Percentiles rank a stretch among this genome's conserved stretches.
phyloP scores from a whole-genome alignment of 257 asterid genomes.

The Catharanthus roseus region DNA sequence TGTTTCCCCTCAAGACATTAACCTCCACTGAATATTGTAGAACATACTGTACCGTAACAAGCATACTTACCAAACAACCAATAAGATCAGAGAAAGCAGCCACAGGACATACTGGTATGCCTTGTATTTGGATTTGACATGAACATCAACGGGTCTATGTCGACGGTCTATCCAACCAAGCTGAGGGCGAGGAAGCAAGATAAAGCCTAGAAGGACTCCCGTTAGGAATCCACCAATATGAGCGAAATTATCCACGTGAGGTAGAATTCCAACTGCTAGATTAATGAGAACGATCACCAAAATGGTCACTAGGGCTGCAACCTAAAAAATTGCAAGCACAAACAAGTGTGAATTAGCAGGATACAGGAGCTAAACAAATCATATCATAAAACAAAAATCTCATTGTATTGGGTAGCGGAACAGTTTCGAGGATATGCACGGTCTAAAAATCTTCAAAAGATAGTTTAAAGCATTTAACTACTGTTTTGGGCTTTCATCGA shows the following conservation, averaged over 20 bases:
- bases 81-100: constrained; percentile 46
- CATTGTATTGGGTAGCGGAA: not conserved
- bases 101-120: constrained; percentile 59
- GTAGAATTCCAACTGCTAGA: constrained; percentile 76
- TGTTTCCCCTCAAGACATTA: not conserved
- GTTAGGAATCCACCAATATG: constrained; percentile 89
- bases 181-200: constrained; percentile 78
- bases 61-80: constrained; percentile 56
- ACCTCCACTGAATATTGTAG: not conserved
- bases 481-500: not conserved
- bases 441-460: not conserved
- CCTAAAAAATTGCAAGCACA: constrained; percentile 27
- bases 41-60: not conserved
- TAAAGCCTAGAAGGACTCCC: constrained; percentile 81
- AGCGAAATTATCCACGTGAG: constrained; percentile 79
- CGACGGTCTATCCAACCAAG: constrained; percentile 76
- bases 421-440: not conserved
- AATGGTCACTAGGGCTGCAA: constrained; percentile 67
- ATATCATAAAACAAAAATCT: not conserved
- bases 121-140: constrained; percentile 58
- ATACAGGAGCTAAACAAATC: not conserved
- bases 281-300: constrained; percentile 59
- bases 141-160: constrained; percentile 46
- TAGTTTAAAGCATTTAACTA: not conserved
- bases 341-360: not conserved